phyloP scores from a whole-genome alignment of 2,329 filamentous ascomycete species.

The Trichophyton benhamiae region DNA sequence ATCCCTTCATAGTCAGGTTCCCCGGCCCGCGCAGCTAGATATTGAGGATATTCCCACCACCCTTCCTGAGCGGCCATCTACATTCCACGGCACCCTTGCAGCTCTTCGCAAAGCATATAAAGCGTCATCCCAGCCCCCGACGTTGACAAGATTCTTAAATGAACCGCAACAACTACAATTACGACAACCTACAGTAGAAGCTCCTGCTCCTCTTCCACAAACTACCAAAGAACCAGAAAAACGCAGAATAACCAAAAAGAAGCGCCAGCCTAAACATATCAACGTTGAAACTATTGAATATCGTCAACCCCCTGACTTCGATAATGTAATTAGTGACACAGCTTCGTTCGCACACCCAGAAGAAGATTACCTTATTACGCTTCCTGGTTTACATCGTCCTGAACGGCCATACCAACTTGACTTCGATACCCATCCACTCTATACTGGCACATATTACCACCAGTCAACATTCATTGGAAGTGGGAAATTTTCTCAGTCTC shows the following conservation, averaged over 20 bases:
- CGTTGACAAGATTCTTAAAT: conserved; percentile 28
- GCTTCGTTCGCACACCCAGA: conserved; percentile 5
- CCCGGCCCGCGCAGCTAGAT: conserved; percentile 27
- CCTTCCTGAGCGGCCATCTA: conserved; percentile 13
- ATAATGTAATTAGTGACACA: conserved; percentile 5
- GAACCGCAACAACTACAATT: background rate
- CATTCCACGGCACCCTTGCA: conserved; percentile 25
- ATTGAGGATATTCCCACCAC: conserved; percentile 13
- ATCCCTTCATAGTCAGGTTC: conserved; percentile 24
- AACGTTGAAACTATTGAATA: conserved; percentile 36
- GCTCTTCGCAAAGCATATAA: conserved; percentile 23
- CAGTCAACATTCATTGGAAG: conserved; percentile 46
- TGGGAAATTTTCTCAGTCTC: conserved; percentile 39
- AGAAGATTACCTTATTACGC: background rate
- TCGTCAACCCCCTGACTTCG: conserved; percentile 29
- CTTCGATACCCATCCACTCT: conserved; percentile 42
- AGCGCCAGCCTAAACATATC: conserved; percentile 33
- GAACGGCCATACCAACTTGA: conserved; percentile 40
- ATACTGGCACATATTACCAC: conserved; percentile 44
- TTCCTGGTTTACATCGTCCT: conserved; percentile 36
- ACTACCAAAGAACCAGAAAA: background rate
- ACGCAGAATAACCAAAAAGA: conserved; percentile 18
- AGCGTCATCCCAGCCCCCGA: conserved; percentile 14
- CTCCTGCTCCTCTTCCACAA: background rate
- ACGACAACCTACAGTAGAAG: background rate